phyloP scores from a whole-genome alignment of 495 filamentous ascomycete species.

The Podospora appendiculata region DNA sequence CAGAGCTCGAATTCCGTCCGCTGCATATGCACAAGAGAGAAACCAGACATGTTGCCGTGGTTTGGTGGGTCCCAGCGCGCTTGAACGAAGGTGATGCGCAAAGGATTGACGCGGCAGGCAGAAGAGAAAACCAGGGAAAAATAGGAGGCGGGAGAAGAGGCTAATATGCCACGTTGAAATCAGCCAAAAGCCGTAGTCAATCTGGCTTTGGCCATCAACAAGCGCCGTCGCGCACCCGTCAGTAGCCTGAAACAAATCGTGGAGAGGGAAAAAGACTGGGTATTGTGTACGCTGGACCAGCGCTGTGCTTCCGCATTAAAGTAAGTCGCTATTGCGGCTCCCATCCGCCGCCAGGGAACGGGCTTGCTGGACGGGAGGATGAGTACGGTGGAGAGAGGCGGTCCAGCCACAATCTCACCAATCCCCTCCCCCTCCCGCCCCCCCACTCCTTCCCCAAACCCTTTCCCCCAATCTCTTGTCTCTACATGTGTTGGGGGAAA shows the following conservation, averaged over 20 bases:
- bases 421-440: too few relatives aligned
- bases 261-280: not conserved
- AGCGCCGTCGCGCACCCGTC: too few relatives aligned
- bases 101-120: slow-evolving; percentile 14
- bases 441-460: too few relatives aligned
- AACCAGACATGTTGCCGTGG: slow-evolving; percentile 12
- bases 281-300: not conserved
- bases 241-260: not conserved
- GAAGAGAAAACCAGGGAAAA: slow-evolving; percentile 3
- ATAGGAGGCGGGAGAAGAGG: slow-evolving; percentile 11
- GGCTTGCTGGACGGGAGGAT: slow-evolving; percentile 1
- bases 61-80: slow-evolving; percentile 9
- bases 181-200: slow-evolving; percentile 25
- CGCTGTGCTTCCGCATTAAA: not conserved
- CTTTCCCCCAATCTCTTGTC: too few relatives aligned
- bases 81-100: not conserved
- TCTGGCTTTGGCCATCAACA: slow-evolving; percentile 14
- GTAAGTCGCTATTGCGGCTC: slow-evolving; percentile 3
- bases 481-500: too few relatives aligned
- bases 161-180: slow-evolving; percentile 30
- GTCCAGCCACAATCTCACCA: slow-evolving; percentile 1
- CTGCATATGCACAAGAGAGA: slow-evolving; percentile 20
- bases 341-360: slow-evolving; percentile 15
- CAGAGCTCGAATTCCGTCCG: slow-evolving; percentile 5
- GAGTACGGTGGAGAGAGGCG: not conserved